These are phyloP conservation scores for Smallanthus sonchifolius DNA, from an alignment of 129 eudicot species.

Conservation along the genomic window DNA sequence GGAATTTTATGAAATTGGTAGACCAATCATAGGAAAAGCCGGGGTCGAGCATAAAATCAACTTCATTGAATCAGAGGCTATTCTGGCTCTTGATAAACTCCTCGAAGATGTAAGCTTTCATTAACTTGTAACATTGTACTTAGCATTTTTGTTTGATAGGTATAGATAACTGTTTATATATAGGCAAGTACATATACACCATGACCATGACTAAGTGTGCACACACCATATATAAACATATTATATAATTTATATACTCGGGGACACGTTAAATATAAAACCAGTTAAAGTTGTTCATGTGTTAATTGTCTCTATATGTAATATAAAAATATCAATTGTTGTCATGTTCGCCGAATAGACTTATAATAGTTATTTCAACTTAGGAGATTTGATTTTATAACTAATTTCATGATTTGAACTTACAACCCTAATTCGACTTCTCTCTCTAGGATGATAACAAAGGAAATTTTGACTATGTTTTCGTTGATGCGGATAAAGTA, in stretches of 20 bases:
- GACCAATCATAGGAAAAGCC: constrained; percentile 28
- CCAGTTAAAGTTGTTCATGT: too few species aligned
- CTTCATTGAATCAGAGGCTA: constrained; percentile 31
- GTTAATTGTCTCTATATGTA: too few species aligned
- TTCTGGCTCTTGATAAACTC: constrained; percentile 29
- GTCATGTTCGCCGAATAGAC: too few species aligned
- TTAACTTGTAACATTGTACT: neutral
- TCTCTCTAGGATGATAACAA: constrained; percentile 31
- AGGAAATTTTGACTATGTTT: constrained; percentile 58
- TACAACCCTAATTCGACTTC: neutral
- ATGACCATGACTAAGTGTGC: neutral
- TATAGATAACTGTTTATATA: neutral
- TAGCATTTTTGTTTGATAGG: neutral
- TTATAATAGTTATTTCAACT: neutral
- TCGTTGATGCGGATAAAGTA: constrained; percentile 59
- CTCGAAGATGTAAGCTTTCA: constrained; percentile 26
- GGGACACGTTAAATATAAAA: too few species aligned
- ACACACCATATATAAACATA: neutral
- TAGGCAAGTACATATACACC: neutral
- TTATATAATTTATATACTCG: too few species aligned
- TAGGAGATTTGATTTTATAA: neutral
- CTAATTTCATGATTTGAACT: neutral
- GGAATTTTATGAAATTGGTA: constrained; percentile 23
- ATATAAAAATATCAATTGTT: too few species aligned
- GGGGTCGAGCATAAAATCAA: constrained; percentile 40